Base-by-base conservation (phyloP, 129 eudicot genomes). In the Flaveria brownii region DNA sequence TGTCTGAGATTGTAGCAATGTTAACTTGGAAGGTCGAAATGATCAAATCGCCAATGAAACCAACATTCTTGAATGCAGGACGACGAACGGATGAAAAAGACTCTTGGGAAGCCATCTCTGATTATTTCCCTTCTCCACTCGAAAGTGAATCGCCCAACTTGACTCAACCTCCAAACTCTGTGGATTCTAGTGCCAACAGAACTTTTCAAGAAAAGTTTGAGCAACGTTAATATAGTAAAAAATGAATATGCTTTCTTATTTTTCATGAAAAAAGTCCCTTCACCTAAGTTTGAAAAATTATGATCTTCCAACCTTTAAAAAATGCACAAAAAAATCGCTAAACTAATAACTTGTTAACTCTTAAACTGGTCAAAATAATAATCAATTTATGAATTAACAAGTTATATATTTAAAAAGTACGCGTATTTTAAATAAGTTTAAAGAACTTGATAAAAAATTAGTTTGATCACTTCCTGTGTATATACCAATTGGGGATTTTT, bases 1-100 rank as follows among this genome's bases (percentile, higher is more conserved):
- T 88, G 93, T 88, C 93, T 1, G 90, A 86, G 83, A 74, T 88
- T 50, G 93, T 88, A 33, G 85, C 90, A 13, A 81, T 84, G 83
- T 70, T 88, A 49, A 81, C 86, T 1, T 83, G 86, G 83, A 88
- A 84, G 64, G 74, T 69, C 2, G 81, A 85, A 60, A 68, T 77
- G 73, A 59, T 71, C 15, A 78, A 47, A 15, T 76, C 85, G 43
- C 93, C 90, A 12, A 42, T 82, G 16, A 86, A 68, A 76, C 93
- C 93, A 4, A 43, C 85, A 0, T 88, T 85, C 71, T 78, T 85
- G 83, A 87, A 78, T 5, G 76, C 79, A 45, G 70, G 84, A 62
- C 46, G 71, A 59, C 74, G 71, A 17, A 75, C 64, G 49, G 82
- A 73, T 51, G 86, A 85, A 16, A 80, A 67, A 22, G 72, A 26